A percentile compares a stretch with the other conserved stretches of the same genome.
phyloP scores from a whole-genome alignment of 768 basidiomycete genomes.

The Neoboletus subvelutipes region DNA sequence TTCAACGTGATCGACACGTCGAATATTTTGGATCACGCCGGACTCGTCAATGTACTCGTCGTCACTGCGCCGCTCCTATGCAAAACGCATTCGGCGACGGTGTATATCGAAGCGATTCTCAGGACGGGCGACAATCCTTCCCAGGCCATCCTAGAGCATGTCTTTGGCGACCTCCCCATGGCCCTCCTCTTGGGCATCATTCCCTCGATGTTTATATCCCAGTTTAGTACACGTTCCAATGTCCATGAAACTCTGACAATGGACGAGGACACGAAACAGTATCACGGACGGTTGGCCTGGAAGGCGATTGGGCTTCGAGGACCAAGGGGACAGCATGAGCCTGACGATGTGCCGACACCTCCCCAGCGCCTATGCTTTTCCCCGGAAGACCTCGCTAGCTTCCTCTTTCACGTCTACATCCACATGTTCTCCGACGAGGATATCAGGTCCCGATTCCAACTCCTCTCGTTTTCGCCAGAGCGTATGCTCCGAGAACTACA shows the following conservation, averaged over 20 bases:
- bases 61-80: slow-evolving; percentile 24
- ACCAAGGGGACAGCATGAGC: not conserved
- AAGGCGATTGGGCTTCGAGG: slow-evolving; percentile 6
- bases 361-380: slow-evolving; percentile 11
- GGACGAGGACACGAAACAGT: slow-evolving; percentile 6
- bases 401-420: slow-evolving; percentile 25
- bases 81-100: slow-evolving; percentile 17
- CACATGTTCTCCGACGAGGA: slow-evolving; percentile 31
- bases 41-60: slow-evolving; percentile 28
- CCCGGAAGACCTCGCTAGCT: slow-evolving; percentile 17
- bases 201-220: slow-evolving; percentile 22
- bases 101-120: slow-evolving; percentile 32
- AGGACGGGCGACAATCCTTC: slow-evolving; percentile 10
- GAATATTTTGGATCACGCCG: slow-evolving; percentile 26
- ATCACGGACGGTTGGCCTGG: slow-evolving; percentile 30
- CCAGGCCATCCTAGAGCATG: slow-evolving; percentile 13
- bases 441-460: not conserved
- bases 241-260: slow-evolving; percentile 13
- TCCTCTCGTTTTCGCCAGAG: not conserved
- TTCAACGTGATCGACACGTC: slow-evolving; percentile 36
- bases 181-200: slow-evolving; percentile 26
- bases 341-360: not conserved
- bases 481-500: not conserved
- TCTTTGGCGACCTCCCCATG: slow-evolving; percentile 28
- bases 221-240: slow-evolving; percentile 28